A percentile compares a stretch with the other conserved stretches of the same genome.
These are phyloP conservation scores for Stereocaulon alpinum DNA, from an alignment of 495 filamentous ascomycete species.

Conservation along the genomic window DNA sequence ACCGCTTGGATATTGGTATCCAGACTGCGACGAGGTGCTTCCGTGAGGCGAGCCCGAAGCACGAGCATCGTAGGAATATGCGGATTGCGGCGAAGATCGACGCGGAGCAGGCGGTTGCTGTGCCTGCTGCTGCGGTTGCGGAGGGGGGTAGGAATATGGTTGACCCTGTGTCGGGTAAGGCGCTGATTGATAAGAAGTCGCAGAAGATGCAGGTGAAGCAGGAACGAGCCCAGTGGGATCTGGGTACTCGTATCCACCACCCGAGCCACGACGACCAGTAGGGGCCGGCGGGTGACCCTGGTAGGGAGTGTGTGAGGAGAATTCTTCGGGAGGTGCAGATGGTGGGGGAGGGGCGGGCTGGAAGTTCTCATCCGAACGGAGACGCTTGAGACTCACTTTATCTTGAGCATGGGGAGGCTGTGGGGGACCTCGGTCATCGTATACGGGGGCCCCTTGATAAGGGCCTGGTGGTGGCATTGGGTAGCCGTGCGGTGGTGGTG, in stretches of 20 bases:
- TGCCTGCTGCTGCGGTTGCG: constrained; percentile 18
- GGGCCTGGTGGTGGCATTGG: constrained; percentile 30
- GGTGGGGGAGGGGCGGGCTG: constrained; percentile 23
- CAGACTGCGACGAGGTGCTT: constrained; percentile 36
- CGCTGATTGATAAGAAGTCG: constrained; percentile 36
- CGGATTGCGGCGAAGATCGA: constrained; percentile 41
- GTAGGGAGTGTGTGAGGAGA: constrained; percentile 23
- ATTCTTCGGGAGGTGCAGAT: constrained; percentile 20
- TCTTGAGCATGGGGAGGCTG: constrained; percentile 29
- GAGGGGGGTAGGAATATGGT: constrained; percentile 36
- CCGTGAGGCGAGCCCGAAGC: constrained; percentile 42
- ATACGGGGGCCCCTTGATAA: constrained; percentile 24
- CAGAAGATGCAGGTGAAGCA: constrained; percentile 40
- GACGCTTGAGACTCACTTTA: constrained; percentile 37
- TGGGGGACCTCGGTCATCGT: constrained; percentile 27
- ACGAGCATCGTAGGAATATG: constrained; percentile 38
- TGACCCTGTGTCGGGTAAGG: constrained; percentile 32
- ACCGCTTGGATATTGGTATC: constrained; percentile 28
- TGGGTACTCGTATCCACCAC: constrained; percentile 42
- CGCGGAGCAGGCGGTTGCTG: constrained; percentile 33
- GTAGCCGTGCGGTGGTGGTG: constrained; percentile 37
- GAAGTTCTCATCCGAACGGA: constrained; percentile 24
- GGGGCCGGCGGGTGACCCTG: constrained; percentile 31
- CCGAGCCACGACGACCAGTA: constrained; percentile 37
- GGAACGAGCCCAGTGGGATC: constrained; percentile 46